A percentile compares a stretch with the other conserved stretches of the same genome.
Conservation (phyloP, 1,139 yeast genomes). For the Lodderomyces metapsilosis region DNA sequence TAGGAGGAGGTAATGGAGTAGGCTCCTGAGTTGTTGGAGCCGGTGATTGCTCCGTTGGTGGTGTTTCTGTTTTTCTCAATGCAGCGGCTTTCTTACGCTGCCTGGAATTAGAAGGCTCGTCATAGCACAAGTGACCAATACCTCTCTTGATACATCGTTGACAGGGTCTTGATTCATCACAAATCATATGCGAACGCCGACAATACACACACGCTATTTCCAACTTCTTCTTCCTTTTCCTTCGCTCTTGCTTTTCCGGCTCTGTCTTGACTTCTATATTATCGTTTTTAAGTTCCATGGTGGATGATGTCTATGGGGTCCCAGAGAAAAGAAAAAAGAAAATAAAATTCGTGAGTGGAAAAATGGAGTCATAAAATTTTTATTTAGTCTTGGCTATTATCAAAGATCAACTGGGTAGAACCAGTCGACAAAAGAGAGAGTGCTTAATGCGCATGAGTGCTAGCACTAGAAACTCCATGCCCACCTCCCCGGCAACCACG, state of each 20-base stretch:
- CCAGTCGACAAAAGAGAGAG: too few relatives aligned
- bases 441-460: too few relatives aligned
- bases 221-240: constrained; percentile 48
- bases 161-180: constrained; percentile 87
- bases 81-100: constrained; percentile 42
- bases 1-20: constrained; percentile 2
- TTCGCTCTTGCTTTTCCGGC: constrained; percentile 7
- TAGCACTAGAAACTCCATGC: too few relatives aligned
- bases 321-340: not conserved
- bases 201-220: constrained; percentile 86
- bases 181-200: constrained; percentile 90
- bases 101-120: constrained; percentile 57
- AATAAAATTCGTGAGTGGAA: not conserved
- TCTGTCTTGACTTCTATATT: constrained; percentile 1
- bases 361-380: not conserved
- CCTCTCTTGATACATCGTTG: constrained; percentile 83
- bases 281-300: constrained; percentile 2
- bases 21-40: constrained; percentile 11
- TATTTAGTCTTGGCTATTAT: not conserved
- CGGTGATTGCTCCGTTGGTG: constrained; percentile 9
- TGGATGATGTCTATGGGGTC: too few relatives aligned
- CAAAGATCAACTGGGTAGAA: too few relatives aligned
- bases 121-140: constrained; percentile 87
- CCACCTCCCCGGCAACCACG: too few relatives aligned
- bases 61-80: constrained; percentile 16